These are phyloP conservation scores for Pelargonium myrrhifolium DNA, from an alignment of 441 rosid genomes.

Conservation along the genomic window DNA sequence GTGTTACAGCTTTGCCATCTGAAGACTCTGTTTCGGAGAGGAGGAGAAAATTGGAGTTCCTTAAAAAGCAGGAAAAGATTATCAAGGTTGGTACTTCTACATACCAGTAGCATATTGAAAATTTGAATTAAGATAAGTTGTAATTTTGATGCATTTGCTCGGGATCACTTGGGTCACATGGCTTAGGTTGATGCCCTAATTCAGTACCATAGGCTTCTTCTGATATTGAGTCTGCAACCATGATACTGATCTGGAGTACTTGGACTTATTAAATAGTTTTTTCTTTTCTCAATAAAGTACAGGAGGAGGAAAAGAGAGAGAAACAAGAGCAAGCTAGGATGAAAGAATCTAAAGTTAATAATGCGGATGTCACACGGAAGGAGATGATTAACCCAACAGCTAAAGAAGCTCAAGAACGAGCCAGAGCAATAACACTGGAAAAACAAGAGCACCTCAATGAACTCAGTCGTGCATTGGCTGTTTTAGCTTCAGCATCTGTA, in stretches of 20 bases:
- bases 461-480: conserved; percentile 80
- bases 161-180: not conserved
- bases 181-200: conserved; percentile 1
- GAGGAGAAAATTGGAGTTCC: conserved; percentile 81
- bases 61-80: conserved; percentile 86
- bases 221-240: conserved; percentile 5
- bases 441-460: conserved; percentile 72
- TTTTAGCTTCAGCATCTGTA: conserved; percentile 91
- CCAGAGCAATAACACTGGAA: conserved; percentile 58
- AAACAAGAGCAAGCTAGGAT: conserved; percentile 61
- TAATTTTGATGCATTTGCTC: not conserved
- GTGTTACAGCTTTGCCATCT: conserved; percentile 74
- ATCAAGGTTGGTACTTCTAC: conserved; percentile 54
- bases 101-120: not conserved
- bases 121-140: not conserved
- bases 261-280: conserved; percentile 4
- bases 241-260: conserved; percentile 9
- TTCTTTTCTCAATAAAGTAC: conserved; percentile 14
- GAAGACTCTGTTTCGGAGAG: conserved; percentile 89
- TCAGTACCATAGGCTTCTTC: not conserved
- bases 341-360: conserved; percentile 42
- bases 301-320: conserved; percentile 88
- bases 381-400: conserved; percentile 58
- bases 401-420: conserved; percentile 61
- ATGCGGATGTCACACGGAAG: conserved; percentile 65